These are phyloP conservation scores for Ogataea paraovalis DNA, from an alignment of 805 yeast genomes.

Conservation along the genomic window DNA sequence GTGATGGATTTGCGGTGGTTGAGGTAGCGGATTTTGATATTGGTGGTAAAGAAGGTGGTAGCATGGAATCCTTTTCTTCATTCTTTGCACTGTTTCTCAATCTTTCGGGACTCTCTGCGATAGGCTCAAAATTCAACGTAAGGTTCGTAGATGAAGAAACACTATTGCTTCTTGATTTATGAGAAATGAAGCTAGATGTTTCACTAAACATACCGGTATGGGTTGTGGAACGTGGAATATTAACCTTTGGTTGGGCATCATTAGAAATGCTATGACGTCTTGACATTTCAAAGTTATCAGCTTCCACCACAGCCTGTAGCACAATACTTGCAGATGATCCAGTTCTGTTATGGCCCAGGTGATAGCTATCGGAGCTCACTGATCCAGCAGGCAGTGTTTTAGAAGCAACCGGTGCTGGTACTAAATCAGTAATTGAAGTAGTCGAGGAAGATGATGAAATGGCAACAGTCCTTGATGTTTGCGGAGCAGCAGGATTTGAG, in stretches of 20 bases:
- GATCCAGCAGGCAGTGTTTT: neutral
- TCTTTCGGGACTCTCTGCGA: conserved; percentile 40
- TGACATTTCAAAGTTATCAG: conserved; percentile 39
- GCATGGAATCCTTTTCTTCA: conserved; percentile 8
- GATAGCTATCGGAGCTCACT: conserved; percentile 4
- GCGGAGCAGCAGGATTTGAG: conserved; percentile 60
- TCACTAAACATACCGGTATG: conserved; percentile 6
- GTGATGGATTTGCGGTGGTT: conserved; percentile 18
- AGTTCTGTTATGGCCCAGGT: conserved; percentile 18
- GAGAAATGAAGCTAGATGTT: conserved; percentile 5
- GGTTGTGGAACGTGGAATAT: conserved; percentile 34
- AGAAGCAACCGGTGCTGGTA: neutral
- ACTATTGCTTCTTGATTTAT: conserved; percentile 15
- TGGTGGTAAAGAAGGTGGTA: conserved; percentile 27
- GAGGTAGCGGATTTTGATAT: conserved; percentile 16
- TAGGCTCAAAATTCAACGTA: conserved; percentile 37
- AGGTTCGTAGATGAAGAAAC: conserved; percentile 8
- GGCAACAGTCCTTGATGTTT: conserved; percentile 46
- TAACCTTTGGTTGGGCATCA: conserved; percentile 13
- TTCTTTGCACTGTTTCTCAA: conserved; percentile 3
- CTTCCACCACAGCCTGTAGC: conserved; percentile 69
- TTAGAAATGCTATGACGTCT: conserved; percentile 30
- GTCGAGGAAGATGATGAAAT: conserved; percentile 29
- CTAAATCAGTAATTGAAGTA: conserved; percentile 20
- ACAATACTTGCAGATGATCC: conserved; percentile 61